Conservation (phyloP, 1,139 yeast species). For the Suhomyces yuchorum region DNA sequence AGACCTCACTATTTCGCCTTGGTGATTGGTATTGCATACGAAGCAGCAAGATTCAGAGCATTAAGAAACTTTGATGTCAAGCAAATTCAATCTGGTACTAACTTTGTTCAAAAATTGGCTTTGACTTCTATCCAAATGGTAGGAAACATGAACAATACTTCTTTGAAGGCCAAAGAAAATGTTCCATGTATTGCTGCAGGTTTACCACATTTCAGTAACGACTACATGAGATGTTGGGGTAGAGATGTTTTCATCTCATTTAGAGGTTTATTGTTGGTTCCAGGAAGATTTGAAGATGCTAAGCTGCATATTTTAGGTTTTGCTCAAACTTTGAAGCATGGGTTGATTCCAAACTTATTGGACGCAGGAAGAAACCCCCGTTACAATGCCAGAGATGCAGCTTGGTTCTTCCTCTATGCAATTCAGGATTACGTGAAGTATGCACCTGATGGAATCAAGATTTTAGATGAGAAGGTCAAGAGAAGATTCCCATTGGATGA, state of each 20-base stretch:
- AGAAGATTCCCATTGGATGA: constrained; percentile 93
- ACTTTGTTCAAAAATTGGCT: constrained; percentile 78
- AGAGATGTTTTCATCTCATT: constrained; percentile 90
- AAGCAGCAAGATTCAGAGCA: constrained; percentile 72
- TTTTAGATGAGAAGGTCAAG: constrained; percentile 70
- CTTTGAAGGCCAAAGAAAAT: constrained; percentile 63
- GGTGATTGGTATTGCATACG: constrained; percentile 77
- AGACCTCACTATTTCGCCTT: constrained; percentile 87
- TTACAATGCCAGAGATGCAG: constrained; percentile 95
- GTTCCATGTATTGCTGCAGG: constrained; percentile 93
- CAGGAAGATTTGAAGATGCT: constrained; percentile 82
- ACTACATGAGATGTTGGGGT: constrained; percentile 98
- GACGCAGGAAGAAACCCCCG: constrained; percentile 95
- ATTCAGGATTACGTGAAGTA: constrained; percentile 74
- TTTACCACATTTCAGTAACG: constrained; percentile 86
- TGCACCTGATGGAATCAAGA: constrained; percentile 69
- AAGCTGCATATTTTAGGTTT: constrained; percentile 78
- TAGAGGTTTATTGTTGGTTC: constrained; percentile 75
- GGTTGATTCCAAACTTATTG: constrained; percentile 86
- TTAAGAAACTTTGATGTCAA: constrained; percentile 53
- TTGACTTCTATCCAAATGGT: constrained; percentile 87
- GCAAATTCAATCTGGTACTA: constrained; percentile 60
- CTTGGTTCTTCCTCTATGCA: constrained; percentile 89
- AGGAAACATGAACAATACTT: constrained; percentile 72
- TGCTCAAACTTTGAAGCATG: constrained; percentile 92